These are phyloP conservation scores for Paradendryphiella salina DNA, from an alignment of 2,329 filamentous ascomycete species.

Conservation along the genomic window DNA sequence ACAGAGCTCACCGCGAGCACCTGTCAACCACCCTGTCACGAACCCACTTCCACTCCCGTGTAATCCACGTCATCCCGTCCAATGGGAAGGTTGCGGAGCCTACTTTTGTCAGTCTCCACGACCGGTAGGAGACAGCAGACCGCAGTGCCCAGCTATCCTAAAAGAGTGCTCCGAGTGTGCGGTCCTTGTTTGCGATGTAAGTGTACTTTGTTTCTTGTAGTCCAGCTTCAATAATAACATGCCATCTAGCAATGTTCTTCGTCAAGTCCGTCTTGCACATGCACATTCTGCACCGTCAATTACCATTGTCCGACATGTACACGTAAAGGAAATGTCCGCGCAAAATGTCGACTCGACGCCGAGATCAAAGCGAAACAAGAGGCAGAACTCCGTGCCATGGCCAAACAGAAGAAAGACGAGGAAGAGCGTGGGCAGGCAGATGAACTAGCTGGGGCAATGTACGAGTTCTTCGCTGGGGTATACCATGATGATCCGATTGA, in stretches of 20 bases:
- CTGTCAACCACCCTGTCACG: constrained; percentile 33
- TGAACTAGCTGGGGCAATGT: constrained; percentile 41
- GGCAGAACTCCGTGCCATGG: constrained; percentile 34
- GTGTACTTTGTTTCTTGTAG: constrained; percentile 11
- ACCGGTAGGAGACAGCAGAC: constrained; percentile 46
- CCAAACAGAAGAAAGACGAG: constrained; percentile 38
- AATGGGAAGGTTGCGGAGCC: constrained; percentile 50
- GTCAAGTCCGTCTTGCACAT: constrained; percentile 41
- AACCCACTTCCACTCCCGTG: constrained; percentile 46
- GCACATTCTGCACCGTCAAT: constrained; percentile 46
- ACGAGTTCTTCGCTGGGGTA: constrained; percentile 40
- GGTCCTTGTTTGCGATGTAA: constrained; percentile 49
- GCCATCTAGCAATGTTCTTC: constrained; percentile 34
- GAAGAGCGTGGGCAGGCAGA: constrained; percentile 43
- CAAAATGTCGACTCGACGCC: constrained; percentile 44
- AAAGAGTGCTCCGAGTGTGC: constrained; percentile 48
- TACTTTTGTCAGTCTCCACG: constrained; percentile 49
- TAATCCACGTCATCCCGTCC: constrained; percentile 48
- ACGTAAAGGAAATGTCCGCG: constrained; percentile 38
- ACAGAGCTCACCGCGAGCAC: constrained; percentile 28
- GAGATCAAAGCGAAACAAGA: constrained; percentile 40
- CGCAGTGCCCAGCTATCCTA: constrained; percentile 42
- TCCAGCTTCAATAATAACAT: constrained; percentile 12
- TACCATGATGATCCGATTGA: constrained; percentile 23
- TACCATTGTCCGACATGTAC: constrained; percentile 48